phyloP scores from a whole-genome alignment of 495 filamentous ascomycete species.

The Penicillium chermesinum region DNA sequence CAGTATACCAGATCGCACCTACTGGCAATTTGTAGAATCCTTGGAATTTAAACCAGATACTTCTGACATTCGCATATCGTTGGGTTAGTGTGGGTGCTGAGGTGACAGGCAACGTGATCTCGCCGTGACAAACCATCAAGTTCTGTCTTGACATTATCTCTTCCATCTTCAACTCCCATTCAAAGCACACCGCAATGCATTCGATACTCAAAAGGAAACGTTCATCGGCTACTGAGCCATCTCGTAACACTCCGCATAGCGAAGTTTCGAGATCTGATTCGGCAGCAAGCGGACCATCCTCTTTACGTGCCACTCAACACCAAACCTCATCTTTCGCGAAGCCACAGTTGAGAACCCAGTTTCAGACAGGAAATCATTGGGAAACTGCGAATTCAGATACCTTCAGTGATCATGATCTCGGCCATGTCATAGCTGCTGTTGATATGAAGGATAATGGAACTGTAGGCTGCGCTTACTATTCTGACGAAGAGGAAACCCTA shows the following conservation, averaged over 20 bases:
- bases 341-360: slow-evolving; percentile 8
- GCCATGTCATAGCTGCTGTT: slow-evolving; percentile 80
- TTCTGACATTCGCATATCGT: no score
- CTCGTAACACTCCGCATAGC: slow-evolving; percentile 13
- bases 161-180: neutral
- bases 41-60: no score
- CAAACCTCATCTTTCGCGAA: slow-evolving; percentile 4
- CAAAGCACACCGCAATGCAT: neutral
- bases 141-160: neutral
- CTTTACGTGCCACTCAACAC: slow-evolving; percentile 1
- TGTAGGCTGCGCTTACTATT: slow-evolving; percentile 85
- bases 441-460: slow-evolving; percentile 67
- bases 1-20: no score
- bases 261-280: slow-evolving; percentile 4
- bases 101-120: no score
- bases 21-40: no score
- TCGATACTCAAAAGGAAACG: slow-evolving; percentile 18
- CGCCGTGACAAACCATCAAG: no score
- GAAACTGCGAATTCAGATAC: slow-evolving; percentile 4
- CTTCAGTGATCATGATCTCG: slow-evolving; percentile 50
- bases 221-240: slow-evolving; percentile 5
- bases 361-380: slow-evolving; percentile 3
- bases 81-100: no score
- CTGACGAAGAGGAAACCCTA: slow-evolving; percentile 65
- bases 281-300: slow-evolving; percentile 5